Percentiles rank a stretch among this genome's conserved stretches.
Conservation (phyloP, 1,284 basidiomycete species). For the Ustanciosporium gigantosporum region DNA sequence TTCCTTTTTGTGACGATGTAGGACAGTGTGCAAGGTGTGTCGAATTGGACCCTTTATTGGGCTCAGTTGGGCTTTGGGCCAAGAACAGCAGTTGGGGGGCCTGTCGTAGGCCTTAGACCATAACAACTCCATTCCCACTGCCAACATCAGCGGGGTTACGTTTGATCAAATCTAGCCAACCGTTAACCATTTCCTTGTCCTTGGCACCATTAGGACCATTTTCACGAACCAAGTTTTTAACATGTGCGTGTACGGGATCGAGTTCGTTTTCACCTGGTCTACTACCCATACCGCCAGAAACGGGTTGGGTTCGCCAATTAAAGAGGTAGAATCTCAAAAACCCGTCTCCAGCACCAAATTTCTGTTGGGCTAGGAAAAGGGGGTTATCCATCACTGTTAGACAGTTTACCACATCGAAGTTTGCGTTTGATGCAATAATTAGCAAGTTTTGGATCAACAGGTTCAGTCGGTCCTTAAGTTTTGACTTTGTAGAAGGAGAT, state of each 20-base stretch:
- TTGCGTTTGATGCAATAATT: conserved; percentile 74
- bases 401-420: conserved; percentile 95
- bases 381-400: conserved; percentile 93
- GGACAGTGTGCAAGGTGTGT: no score
- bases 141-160: conserved; percentile 40
- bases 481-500: conserved; percentile 68
- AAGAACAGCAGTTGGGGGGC: no score
- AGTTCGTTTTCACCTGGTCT: conserved; percentile 51
- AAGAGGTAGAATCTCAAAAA: conserved; percentile 85
- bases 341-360: conserved; percentile 91
- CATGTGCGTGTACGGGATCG: conserved; percentile 45
- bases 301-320: conserved; percentile 55
- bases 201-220: not conserved
- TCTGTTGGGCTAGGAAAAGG: conserved; percentile 72
- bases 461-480: conserved; percentile 73
- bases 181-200: not conserved
- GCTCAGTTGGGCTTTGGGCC: no score
- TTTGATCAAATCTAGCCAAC: conserved; percentile 5
- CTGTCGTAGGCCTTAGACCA: no score
- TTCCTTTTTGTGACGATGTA: no score
- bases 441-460: conserved; percentile 77
- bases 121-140: conserved; percentile 55
- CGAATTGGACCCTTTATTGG: no score
- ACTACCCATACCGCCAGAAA: conserved; percentile 55
- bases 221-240: conserved; percentile 9